Percentiles rank a stretch among this genome's conserved stretches.
phyloP scores from a whole-genome alignment of 805 yeast species.

The Myxozyma neglecta region DNA sequence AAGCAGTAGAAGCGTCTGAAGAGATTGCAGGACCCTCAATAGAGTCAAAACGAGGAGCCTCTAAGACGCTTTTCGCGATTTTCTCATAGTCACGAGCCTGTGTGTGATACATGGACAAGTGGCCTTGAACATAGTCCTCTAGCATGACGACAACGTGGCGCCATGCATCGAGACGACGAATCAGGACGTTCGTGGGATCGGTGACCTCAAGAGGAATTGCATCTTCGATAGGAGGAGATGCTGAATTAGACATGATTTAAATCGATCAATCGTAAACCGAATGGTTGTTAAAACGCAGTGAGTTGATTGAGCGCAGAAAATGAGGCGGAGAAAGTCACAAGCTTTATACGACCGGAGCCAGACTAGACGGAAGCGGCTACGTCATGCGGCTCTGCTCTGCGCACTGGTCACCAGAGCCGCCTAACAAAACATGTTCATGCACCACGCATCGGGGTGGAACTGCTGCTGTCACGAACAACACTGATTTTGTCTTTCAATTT shows the following conservation, averaged over 20 bases:
- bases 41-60: slow-evolving; percentile 41
- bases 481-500: too few relatives aligned
- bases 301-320: not conserved
- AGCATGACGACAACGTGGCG: slow-evolving; percentile 38
- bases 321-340: not conserved
- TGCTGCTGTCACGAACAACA: too few relatives aligned
- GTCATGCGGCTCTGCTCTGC: not conserved
- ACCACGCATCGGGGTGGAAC: not conserved
- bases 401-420: not conserved
- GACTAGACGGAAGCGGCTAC: not conserved
- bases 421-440: not conserved
- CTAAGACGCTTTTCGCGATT: slow-evolving; percentile 39
- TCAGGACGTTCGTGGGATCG: slow-evolving; percentile 44
- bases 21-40: slow-evolving; percentile 16
- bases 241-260: not conserved
- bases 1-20: not conserved
- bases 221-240: slow-evolving; percentile 17
- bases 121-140: slow-evolving; percentile 39
- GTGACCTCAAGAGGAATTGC: slow-evolving; percentile 30
- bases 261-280: not conserved
- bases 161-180: slow-evolving; percentile 45
- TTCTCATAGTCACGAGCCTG: slow-evolving; percentile 40
- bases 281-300: not conserved
- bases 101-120: slow-evolving; percentile 36
- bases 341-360: not conserved